Evolutionary conservation across 2,329 filamentous ascomycete species (phyloP).

Genomic region (Leptographium radiaticola): DNA sequence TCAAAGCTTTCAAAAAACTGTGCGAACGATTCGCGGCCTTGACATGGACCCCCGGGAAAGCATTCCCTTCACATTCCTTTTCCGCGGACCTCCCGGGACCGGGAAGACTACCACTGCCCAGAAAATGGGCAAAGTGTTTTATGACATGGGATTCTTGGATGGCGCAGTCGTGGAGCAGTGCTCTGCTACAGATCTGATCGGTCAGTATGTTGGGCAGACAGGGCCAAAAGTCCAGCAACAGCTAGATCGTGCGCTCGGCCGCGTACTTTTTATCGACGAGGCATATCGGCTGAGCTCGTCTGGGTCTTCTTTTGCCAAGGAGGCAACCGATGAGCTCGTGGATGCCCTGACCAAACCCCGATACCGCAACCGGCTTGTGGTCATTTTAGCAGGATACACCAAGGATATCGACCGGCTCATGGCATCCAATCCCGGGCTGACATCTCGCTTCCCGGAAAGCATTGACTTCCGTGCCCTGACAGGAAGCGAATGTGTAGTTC

Average conservation of each 20-base stretch:
- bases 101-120: constrained; percentile 61
- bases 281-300: constrained; percentile 45
- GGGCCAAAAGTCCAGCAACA: constrained; percentile 50
- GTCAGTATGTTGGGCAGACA: constrained; percentile 55
- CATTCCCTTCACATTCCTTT: constrained; percentile 56
- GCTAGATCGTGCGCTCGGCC: constrained; percentile 49
- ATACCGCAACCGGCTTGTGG: constrained; percentile 46
- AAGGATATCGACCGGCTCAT: constrained; percentile 52
- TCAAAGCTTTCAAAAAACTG: constrained; percentile 39
- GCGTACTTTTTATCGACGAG: constrained; percentile 60
- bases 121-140: constrained; percentile 66
- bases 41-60: constrained; percentile 42
- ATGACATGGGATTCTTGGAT: constrained; percentile 57
- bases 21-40: constrained; percentile 33
- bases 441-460: constrained; percentile 50
- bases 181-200: constrained; percentile 57
- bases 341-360: constrained; percentile 39
- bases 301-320: constrained; percentile 39
- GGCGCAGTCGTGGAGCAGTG: constrained; percentile 42
- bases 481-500: constrained; percentile 27
- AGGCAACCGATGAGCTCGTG: constrained; percentile 41
- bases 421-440: constrained; percentile 46
- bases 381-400: constrained; percentile 58
- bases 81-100: constrained; percentile 46
- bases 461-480: constrained; percentile 39